Evolutionary conservation across 208 protist species (phyloP), one percentile per base, ranked within the genome.

Genomic region (Leishmania arabica): DNA sequence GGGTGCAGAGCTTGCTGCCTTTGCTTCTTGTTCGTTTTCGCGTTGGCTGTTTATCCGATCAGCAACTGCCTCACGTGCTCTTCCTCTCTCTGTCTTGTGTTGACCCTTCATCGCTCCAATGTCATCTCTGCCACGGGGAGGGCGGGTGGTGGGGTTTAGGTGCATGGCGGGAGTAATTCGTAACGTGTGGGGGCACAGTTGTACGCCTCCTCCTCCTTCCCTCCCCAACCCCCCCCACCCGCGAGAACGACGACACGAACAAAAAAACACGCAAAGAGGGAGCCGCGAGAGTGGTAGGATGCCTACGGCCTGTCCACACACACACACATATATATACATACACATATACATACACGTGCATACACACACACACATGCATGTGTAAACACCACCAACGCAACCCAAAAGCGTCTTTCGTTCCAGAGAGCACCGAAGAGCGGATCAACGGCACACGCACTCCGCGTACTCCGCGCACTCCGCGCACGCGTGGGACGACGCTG

Each of bases 301-400:
- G 56, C 56, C 6, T 4, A 62, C 24, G 4, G 56, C 24, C 56
- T 62, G 56, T n/a, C 17, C 56, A 62, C 56, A 11, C 24, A n/a
- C 24, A 62, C 7, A 62, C 21, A n/a, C 21, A 62, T 31, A 66
- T 9, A 68, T 0, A 40, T 40, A 42, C 42, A 68, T 40, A 66
- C 6, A 66, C 17, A 66, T 66, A 66, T 66, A 42, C 40, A 42
- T 62, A 62, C 31, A 31, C 13, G 13, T n/a, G 17, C 34, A 72
- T 21, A n/a, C 71, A 76, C 15, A 76, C 53, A 64, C 72, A 45
- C 19, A 76, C n/a, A 76, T 31, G 24, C 72, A 49, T 42, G 15
- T 40, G n/a, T 31, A 66, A 31, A 66, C 13, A 66, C n/a, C 13
- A 66, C n/a, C n/a, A 7, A 4, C 9, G 13, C 24, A 13, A 8